Conservation (phyloP, 139 green algal species). For the Pedinophyceae sp. region DNA sequence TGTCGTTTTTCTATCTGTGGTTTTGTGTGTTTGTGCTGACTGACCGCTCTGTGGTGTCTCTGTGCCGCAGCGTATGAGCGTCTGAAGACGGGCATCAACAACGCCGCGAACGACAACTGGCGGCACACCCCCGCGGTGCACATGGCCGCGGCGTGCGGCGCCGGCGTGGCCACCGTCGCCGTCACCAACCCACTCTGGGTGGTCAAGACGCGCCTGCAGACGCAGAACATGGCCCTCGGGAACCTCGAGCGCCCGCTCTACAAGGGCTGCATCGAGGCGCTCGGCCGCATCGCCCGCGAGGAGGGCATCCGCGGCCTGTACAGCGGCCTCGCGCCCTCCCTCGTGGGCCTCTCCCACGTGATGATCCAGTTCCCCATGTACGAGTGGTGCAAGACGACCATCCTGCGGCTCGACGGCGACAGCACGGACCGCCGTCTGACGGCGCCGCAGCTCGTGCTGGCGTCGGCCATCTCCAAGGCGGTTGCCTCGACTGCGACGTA, state of each 20-base stretch:
- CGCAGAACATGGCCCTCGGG: constrained; percentile 41
- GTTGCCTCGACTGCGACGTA: constrained; percentile 89
- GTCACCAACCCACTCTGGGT: constrained; percentile 95
- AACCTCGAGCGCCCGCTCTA: constrained; percentile 24
- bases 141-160: constrained; percentile 62
- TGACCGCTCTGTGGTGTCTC: no score
- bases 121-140: constrained; percentile 23
- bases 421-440: neutral
- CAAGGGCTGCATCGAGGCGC: constrained; percentile 50
- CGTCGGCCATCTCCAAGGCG: constrained; percentile 78
- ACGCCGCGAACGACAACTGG: no score
- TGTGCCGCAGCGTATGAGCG: constrained; percentile 68
- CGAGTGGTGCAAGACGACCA: constrained; percentile 55
- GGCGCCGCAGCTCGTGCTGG: constrained; percentile 52
- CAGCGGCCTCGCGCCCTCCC: constrained; percentile 68
- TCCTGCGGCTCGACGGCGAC: constrained; percentile 3
- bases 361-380: constrained; percentile 95
- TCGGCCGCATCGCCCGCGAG: constrained; percentile 61
- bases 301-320: constrained; percentile 83
- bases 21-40: no score
- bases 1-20: no score
- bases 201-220: constrained; percentile 88
- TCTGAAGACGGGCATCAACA: constrained; percentile 37
- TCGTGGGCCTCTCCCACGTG: constrained; percentile 82
- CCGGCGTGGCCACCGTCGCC: constrained; percentile 62